phyloP scores from a whole-genome alignment of 352 stramenopile species.

The Phytophthora cryptogea region DNA sequence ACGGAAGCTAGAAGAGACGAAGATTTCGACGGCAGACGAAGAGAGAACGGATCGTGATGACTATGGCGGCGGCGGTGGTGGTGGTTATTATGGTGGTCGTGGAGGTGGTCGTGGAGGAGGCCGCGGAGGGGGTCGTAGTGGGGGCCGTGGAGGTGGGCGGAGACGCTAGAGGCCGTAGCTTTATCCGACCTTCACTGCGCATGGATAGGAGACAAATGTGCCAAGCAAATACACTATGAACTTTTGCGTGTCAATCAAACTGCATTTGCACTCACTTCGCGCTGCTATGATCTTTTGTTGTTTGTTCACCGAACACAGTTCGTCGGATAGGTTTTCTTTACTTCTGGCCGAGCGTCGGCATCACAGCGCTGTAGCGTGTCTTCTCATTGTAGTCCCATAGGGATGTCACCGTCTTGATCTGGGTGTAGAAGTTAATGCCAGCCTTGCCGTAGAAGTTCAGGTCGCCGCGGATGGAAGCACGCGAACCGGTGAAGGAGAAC shows the following conservation, averaged over 20 bases:
- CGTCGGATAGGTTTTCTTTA: slow-evolving; percentile 18
- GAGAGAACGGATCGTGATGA: slow-evolving; percentile 60
- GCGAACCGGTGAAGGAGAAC: slow-evolving; percentile 98
- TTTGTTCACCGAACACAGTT: slow-evolving; percentile 4
- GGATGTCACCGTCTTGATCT: slow-evolving; percentile 97
- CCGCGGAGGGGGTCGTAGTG: slow-evolving; percentile 40
- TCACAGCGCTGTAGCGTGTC: slow-evolving; percentile 90
- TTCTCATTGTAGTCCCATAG: slow-evolving; percentile 94
- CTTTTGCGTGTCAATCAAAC: slow-evolving; percentile 9
- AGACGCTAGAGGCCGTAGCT: slow-evolving; percentile 18
- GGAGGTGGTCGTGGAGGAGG: slow-evolving; percentile 31
- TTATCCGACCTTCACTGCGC: background rate
- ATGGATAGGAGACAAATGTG: background rate
- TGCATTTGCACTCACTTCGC: slow-evolving; percentile 17
- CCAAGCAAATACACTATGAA: background rate
- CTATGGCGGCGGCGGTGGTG: slow-evolving; percentile 15
- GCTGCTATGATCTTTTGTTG: slow-evolving; percentile 13
- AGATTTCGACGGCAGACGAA: slow-evolving; percentile 67
- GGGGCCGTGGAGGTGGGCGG: slow-evolving; percentile 44
- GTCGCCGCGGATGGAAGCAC: slow-evolving; percentile 94
- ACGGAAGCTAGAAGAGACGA: slow-evolving; percentile 73
- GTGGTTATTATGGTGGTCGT: slow-evolving; percentile 23
- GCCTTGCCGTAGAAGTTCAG: slow-evolving; percentile 98
- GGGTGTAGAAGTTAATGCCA: slow-evolving; percentile 97
- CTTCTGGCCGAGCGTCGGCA: slow-evolving; percentile 90